phyloP scores from a whole-genome alignment of 2,329 filamentous ascomycete genomes.

The Penicillium italicum region DNA sequence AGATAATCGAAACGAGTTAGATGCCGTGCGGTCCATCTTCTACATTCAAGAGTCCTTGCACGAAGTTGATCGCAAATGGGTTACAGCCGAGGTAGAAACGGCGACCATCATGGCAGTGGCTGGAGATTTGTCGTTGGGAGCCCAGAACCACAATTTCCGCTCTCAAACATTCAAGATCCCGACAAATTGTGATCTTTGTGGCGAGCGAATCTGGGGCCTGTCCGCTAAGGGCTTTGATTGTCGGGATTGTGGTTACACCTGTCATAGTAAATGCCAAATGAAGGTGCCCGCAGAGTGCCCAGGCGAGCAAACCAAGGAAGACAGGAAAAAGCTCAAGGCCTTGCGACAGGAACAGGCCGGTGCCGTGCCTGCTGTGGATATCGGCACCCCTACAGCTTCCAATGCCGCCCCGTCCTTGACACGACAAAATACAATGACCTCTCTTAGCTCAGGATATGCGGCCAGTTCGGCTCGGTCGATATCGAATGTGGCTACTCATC shows the following conservation, averaged over 20 bases:
- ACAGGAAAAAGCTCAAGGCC: constrained; percentile 87
- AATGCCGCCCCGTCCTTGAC: constrained; percentile 66
- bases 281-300: constrained; percentile 96
- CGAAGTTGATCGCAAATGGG: constrained; percentile 73
- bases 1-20: constrained; percentile 84
- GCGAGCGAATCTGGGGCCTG: constrained; percentile 93
- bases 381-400: constrained; percentile 32
- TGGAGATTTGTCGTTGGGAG: constrained; percentile 86
- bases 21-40: constrained; percentile 79
- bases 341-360: constrained; percentile 78
- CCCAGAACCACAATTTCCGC: constrained; percentile 96
- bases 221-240: constrained; percentile 97
- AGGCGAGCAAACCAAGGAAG: constrained; percentile 88
- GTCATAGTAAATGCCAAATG: constrained; percentile 98
- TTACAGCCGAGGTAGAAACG: constrained; percentile 89
- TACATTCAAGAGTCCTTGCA: constrained; percentile 79
- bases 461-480: constrained; percentile 73
- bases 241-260: constrained; percentile 93
- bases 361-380: constrained; percentile 43
- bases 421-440: constrained; percentile 84
- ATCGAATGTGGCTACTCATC: constrained; percentile 54
- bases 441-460: constrained; percentile 81
- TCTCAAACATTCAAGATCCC: constrained; percentile 99
- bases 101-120: constrained; percentile 87
- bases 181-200: constrained; percentile 95